These are phyloP conservation scores for Fraxinus baroniana DNA, from an alignment of 305 asterid species.

Conservation along the genomic window DNA sequence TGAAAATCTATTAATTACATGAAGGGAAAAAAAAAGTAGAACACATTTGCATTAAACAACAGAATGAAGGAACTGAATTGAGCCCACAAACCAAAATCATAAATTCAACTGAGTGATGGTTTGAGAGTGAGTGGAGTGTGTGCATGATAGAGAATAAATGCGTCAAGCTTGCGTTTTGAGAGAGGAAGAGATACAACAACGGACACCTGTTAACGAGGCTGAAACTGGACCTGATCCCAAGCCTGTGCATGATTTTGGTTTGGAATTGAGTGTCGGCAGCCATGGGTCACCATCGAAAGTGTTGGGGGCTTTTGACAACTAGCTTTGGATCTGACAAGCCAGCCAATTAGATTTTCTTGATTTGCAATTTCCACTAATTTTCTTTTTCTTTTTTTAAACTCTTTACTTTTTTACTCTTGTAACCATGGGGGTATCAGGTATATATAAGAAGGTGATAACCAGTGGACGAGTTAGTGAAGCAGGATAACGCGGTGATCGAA, in stretches of 20 bases:
- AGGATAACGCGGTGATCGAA: no score
- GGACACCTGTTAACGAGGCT: conserved; percentile 24
- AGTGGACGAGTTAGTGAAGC: no score
- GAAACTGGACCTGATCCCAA: conserved; percentile 28
- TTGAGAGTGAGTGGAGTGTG: conserved; percentile 1
- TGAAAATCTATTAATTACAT: background rate
- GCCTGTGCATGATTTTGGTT: conserved; percentile 28
- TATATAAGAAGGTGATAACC: no score
- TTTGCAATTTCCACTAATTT: background rate
- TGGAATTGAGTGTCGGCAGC: conserved; percentile 77
- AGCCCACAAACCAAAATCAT: background rate
- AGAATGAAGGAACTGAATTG: background rate
- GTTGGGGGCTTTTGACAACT: conserved; percentile 14
- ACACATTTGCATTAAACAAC: conserved; percentile 12
- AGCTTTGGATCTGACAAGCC: conserved; percentile 17
- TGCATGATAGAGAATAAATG: conserved; percentile 2
- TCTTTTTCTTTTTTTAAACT: no score
- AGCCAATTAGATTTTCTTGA: conserved; percentile 17
- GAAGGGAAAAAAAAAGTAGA: background rate
- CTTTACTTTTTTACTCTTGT: no score
- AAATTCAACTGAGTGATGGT: background rate
- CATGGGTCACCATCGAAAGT: conserved; percentile 39
- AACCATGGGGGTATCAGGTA: no score
- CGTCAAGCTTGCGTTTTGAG: conserved; percentile 10
- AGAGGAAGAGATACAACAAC: conserved; percentile 24